Percentiles rank a stretch among this genome's conserved stretches.
Conservation (phyloP, 768 basidiomycete genomes). For the Sistotremastrum suecicum region DNA sequence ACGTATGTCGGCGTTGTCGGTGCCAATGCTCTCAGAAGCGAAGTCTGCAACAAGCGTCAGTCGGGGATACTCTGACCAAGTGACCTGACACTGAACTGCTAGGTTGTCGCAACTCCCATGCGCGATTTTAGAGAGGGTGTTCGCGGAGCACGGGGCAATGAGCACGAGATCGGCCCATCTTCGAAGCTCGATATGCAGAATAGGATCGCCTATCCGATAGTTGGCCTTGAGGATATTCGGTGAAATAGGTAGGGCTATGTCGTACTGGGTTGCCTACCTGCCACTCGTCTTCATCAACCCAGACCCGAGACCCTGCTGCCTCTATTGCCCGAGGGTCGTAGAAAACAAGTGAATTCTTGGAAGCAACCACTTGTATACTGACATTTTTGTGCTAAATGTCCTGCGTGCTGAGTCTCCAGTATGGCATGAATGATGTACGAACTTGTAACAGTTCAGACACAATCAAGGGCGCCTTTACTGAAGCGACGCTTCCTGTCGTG, state of each 20-base stretch:
- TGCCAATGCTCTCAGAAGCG: constrained; percentile 71
- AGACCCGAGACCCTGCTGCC: constrained; percentile 45
- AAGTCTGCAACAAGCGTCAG: constrained; percentile 30
- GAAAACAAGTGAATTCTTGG: constrained; percentile 65
- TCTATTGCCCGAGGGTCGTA: constrained; percentile 43
- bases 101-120: constrained; percentile 85
- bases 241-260: neutral
- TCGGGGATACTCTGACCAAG: neutral
- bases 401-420: neutral
- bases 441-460: constrained; percentile 59
- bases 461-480: constrained; percentile 86
- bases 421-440: constrained; percentile 18
- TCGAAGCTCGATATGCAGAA: constrained; percentile 89
- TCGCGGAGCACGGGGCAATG: constrained; percentile 93
- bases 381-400: constrained; percentile 51
- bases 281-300: constrained; percentile 94
- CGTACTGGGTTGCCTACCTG: constrained; percentile 33
- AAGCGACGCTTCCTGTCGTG: constrained; percentile 90
- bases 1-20: constrained; percentile 78
- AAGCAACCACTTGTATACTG: constrained; percentile 72
- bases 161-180: constrained; percentile 94
- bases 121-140: constrained; percentile 88
- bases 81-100: constrained; percentile 27
- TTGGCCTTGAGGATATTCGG: constrained; percentile 30
- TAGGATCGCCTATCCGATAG: constrained; percentile 76